Base-by-base conservation (phyloP, 176 grass and related monocot species). In the Chloris gayana region DNA sequence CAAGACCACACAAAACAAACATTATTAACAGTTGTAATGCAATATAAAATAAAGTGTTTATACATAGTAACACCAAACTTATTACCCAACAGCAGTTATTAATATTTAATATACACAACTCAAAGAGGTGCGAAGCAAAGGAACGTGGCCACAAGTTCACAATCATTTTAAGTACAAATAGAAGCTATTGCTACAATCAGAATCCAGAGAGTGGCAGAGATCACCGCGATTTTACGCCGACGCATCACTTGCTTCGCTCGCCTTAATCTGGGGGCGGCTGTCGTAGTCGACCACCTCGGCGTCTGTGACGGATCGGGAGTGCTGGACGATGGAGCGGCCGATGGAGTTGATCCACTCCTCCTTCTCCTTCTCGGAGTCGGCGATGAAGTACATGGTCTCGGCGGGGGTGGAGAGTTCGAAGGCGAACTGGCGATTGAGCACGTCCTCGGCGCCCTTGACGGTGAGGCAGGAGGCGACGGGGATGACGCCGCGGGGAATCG, bases 311-410 rank as follows among this genome's bases (percentile, higher is more conserved):
- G 91, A 97, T n/a, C 89, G 72, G 5, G 94, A 97, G 89, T 97
- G 94, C 87, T 97, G 94, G 37, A 97, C 94, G 79, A 97, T 97
- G 87, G 94, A 97, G 14, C 94, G 91, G 47, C 94, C 94, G 80
- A 97, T 89, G 72, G 94, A 94, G 59, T 97, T 97, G 87, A 97
- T 97, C 94, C 94, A 97, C 68, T 97, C 94, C 69, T 97, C 94
- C 87, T 97, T 94, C 83, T 97, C 94, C 87, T 97, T 97, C 83
- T 97, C 94, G 32, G 91, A 90, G 69, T 97, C 94, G 30, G 91
- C 94, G 76, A 97, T 97, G 89, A 97, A 97, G 87, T 97, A 97
- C 94, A 97, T 97, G 89, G 91, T 94, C 61, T 97, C 91, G 51
- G 72, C 22, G 10, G 89, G 77, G 73, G 87, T 97, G 73, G 89